phyloP scores from a whole-genome alignment of 2,329 filamentous ascomycete species.

The Beauveria rudraprayagi region DNA sequence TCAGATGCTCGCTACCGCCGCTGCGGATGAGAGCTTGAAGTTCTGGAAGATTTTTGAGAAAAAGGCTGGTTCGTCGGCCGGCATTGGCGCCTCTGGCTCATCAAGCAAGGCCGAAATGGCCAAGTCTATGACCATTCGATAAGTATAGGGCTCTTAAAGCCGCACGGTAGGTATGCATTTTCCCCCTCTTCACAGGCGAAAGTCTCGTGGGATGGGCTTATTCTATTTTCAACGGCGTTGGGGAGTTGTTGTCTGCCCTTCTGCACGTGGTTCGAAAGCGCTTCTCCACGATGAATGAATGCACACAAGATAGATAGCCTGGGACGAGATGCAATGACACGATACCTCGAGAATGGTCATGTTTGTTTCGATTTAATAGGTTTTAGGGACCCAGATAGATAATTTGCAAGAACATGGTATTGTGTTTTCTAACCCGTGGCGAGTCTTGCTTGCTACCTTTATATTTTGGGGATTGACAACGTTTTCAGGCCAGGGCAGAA shows the following conservation, averaged over 20 bases:
- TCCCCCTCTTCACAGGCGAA: constrained; percentile 31
- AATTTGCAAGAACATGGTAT: constrained; percentile 7
- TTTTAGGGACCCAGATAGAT: constrained; percentile 9
- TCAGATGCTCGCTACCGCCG: constrained; percentile 93
- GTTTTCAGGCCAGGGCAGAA: too few relatives aligned
- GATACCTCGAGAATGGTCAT: constrained; percentile 8
- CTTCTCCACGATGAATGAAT: constrained; percentile 33
- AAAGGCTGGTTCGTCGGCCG: constrained; percentile 69
- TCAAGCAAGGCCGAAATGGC: constrained; percentile 75
- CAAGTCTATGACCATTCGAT: constrained; percentile 94
- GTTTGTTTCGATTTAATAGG: constrained; percentile 8
- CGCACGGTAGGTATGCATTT: constrained; percentile 38
- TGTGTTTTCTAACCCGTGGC: not conserved
- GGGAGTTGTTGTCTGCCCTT: constrained; percentile 32
- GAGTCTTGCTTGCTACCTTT: not conserved
- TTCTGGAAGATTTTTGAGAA: constrained; percentile 99
- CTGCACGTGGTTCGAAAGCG: constrained; percentile 43
- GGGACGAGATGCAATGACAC: constrained; percentile 15
- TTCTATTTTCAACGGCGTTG: constrained; percentile 43
- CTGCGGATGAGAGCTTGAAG: constrained; percentile 94
- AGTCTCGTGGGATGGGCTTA: constrained; percentile 30
- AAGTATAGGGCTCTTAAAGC: constrained; percentile 27
- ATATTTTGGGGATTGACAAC: too few relatives aligned
- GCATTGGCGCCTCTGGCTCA: constrained; percentile 56
- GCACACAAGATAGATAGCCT: constrained; percentile 19